Evolutionary conservation across 2,329 filamentous ascomycete genomes (phyloP), one percentile per base, ranked within the genome.

Genomic region (Xylariaceae sp.): DNA sequence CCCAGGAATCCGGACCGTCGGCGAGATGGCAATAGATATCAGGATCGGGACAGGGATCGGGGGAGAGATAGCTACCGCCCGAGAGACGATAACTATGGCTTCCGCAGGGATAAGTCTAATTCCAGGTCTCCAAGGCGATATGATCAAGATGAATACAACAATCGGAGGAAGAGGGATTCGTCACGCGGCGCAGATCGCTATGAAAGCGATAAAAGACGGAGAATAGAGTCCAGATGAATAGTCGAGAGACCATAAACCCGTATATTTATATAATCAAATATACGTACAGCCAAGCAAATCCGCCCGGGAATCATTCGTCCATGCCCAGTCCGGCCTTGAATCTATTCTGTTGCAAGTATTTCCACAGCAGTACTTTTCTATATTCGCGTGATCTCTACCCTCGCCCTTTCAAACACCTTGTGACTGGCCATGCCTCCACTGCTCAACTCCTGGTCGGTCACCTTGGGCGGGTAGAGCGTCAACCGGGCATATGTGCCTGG

Each of bases 371-470:
- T 32, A 9, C 41, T 29, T 51, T 63, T 67, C 66, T 74, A 85
- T 73, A 97, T 95, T 77, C 84, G 88, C 40, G 89, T 83, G 69
- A 99, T 89, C 73, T 99, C 93, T 20, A 96, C 91, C 60, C 93
- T 84, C 26, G 91, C 88, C 57, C 95, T 81, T 59, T 93, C 87
- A 74, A 89, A 96, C 20, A 98, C 77, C 65, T 85, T 85, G 73
- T 97, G 91, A 40, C 82, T 80, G 44, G 93, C 75, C 69, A 89
- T 79, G 10, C 79, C 81, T 2, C 77, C 79, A 26, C 75, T 78
- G 37, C 78, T 79, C 29, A 76, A 78, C 59, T 89, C 86, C 37
- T 83, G 80, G 0, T 87, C 81, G 0, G 76, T 80, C 42, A 89
- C 63, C 5, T 74, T 74, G 14, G 88, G 84, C 1, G 90, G 86